These are phyloP conservation scores for Schwanniomyces yamadae DNA, from an alignment of 805 yeast genomes.

Conservation along the genomic window DNA sequence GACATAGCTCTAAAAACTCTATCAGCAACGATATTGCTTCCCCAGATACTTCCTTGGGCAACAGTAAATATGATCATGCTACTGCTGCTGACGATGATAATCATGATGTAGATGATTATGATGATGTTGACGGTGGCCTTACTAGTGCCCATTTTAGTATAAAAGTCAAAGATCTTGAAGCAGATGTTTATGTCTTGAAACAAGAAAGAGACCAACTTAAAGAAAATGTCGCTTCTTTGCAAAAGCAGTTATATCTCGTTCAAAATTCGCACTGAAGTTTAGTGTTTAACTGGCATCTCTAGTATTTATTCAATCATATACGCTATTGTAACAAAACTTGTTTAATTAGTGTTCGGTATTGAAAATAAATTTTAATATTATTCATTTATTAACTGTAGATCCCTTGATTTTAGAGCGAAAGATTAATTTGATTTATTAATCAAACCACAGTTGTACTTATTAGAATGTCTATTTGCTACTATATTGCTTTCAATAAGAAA, in stretches of 20 bases:
- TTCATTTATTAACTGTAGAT: no score
- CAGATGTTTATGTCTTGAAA: constrained; percentile 74
- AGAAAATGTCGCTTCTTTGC: constrained; percentile 55
- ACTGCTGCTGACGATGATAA: constrained; percentile 11
- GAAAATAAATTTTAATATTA: no score
- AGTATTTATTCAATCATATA: no score
- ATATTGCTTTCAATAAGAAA: no score
- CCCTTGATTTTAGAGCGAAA: no score
- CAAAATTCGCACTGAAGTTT: constrained; percentile 1
- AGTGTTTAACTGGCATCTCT: no score
- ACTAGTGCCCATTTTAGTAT: constrained; percentile 61
- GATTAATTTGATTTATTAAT: no score
- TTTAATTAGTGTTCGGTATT: no score
- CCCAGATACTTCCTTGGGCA: constrained; percentile 16
- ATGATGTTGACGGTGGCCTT: constrained; percentile 30
- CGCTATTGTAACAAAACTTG: no score
- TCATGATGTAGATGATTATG: constrained; percentile 18
- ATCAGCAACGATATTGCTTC: constrained; percentile 20
- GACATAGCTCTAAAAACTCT: constrained; percentile 28
- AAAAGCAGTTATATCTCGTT: constrained; percentile 50
- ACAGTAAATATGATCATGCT: constrained; percentile 8
- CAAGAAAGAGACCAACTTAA: constrained; percentile 83
- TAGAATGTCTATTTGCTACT: no score
- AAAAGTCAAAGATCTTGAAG: constrained; percentile 78
- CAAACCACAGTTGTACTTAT: no score